Conservation (phyloP, 192 early-diverging fungal species). For the Phlyctochytrium arcticum region DNA sequence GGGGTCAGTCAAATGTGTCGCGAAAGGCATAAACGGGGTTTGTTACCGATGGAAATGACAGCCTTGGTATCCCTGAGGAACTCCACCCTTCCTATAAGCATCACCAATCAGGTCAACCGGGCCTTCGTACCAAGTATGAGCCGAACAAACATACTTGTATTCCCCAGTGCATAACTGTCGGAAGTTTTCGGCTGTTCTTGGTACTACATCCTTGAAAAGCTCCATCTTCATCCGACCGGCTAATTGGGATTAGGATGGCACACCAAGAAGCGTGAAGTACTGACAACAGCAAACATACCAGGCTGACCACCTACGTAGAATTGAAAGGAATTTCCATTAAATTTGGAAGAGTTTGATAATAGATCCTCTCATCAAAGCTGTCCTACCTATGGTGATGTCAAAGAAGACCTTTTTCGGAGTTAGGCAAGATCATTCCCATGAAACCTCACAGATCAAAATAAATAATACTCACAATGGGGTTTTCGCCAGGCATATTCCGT, state of each 20-base stretch:
- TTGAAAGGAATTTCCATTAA: not conserved
- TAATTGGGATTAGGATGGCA: not conserved
- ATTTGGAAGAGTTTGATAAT: not conserved
- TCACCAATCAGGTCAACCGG: not conserved
- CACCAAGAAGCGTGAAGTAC: not conserved
- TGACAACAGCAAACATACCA: conserved; percentile 16
- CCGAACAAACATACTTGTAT: conserved; percentile 44
- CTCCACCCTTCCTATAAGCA: conserved; percentile 57
- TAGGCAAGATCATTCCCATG: not conserved
- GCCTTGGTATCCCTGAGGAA: conserved; percentile 83
- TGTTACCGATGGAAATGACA: conserved; percentile 69
- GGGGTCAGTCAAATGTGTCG: not conserved
- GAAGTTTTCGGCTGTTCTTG: conserved; percentile 97
- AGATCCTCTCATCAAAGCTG: conserved; percentile 21
- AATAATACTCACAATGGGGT: conserved; percentile 3
- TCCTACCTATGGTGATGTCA: conserved; percentile 75
- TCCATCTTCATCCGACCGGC: conserved; percentile 56
- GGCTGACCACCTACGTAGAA: conserved; percentile 32
- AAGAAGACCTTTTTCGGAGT: conserved; percentile 56
- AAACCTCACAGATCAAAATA: not conserved
- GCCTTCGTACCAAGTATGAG: not conserved
- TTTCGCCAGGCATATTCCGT: not conserved
- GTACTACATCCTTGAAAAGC: conserved; percentile 72
- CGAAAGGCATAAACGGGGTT: not conserved
- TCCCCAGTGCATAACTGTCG: conserved; percentile 91